Evolutionary conservation across 2,329 filamentous ascomycete genomes (phyloP).

Genomic region (Calonectria pseudoturangicola): DNA sequence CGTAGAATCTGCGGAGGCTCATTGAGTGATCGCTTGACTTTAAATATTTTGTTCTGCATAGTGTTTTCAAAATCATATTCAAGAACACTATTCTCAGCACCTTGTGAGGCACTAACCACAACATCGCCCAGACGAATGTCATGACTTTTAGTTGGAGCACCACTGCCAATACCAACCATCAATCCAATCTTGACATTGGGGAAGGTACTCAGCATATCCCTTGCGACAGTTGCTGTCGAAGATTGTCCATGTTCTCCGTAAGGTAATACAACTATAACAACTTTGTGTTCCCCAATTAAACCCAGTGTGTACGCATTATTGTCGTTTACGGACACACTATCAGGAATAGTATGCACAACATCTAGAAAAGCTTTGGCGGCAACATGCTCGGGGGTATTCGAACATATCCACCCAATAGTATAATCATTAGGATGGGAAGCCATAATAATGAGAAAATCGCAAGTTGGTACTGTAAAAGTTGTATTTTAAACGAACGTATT

Average conservation of each 20-base stretch:
- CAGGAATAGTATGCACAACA: too few relatives aligned
- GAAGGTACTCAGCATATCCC: background rate
- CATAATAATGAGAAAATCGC: too few relatives aligned
- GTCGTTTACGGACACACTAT: background rate
- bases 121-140: slow-evolving; percentile 11
- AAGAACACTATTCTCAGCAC: background rate
- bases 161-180: background rate
- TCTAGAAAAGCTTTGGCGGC: too few relatives aligned
- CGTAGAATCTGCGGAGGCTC: background rate
- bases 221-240: background rate
- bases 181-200: background rate
- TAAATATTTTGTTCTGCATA: background rate
- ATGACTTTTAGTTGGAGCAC: background rate
- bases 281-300: background rate
- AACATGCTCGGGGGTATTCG: too few relatives aligned
- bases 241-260: background rate
- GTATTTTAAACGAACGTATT: too few relatives aligned
- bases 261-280: background rate
- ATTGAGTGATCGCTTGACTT: background rate
- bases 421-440: too few relatives aligned
- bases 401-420: too few relatives aligned
- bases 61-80: slow-evolving; percentile 6
- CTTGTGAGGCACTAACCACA: background rate
- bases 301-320: background rate
- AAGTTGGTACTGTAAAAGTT: too few relatives aligned